Conservation (phyloP, 2,329 filamentous ascomycete genomes). For the Pseudogymnoascus sp. region DNA sequence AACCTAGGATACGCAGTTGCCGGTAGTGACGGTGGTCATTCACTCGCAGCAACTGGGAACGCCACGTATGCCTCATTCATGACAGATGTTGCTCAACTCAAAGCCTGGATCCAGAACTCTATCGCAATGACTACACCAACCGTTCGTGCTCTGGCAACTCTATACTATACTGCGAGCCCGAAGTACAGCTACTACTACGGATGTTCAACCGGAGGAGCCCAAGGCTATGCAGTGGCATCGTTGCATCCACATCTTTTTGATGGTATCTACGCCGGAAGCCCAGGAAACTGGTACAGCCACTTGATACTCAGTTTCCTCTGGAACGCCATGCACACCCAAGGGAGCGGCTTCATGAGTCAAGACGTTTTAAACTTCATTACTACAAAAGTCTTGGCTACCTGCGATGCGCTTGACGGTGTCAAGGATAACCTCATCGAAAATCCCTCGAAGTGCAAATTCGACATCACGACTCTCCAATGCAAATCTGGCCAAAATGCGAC, state of each 20-base stretch:
- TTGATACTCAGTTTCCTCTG: constrained; percentile 17
- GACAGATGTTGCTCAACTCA: constrained; percentile 10
- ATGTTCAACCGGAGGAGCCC: constrained; percentile 36
- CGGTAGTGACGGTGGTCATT: constrained; percentile 9
- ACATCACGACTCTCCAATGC: constrained; percentile 29
- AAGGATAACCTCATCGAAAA: constrained; percentile 34
- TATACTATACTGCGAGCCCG: constrained; percentile 29
- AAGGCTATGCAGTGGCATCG: constrained; percentile 36
- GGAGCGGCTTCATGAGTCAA: constrained; percentile 20
- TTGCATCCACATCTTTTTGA: constrained; percentile 36
- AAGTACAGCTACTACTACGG: constrained; percentile 34
- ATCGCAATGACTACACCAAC: constrained; percentile 10
- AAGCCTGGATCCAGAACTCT: constrained; percentile 15
- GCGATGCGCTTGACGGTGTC: constrained; percentile 34
- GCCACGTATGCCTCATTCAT: constrained; percentile 10
- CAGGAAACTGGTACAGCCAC: constrained; percentile 25
- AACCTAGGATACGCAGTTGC: constrained; percentile 23
- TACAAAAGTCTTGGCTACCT: constrained; percentile 30
- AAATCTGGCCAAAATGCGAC: constrained; percentile 8
- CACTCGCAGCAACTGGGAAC: not conserved
- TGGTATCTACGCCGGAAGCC: constrained; percentile 35
- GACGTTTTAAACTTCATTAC: constrained; percentile 28
- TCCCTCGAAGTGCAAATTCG: constrained; percentile 31
- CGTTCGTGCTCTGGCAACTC: constrained; percentile 24
- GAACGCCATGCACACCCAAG: constrained; percentile 17